Base-by-base conservation (phyloP, 2,329 filamentous ascomycete species). In the Geosmithia flava region DNA sequence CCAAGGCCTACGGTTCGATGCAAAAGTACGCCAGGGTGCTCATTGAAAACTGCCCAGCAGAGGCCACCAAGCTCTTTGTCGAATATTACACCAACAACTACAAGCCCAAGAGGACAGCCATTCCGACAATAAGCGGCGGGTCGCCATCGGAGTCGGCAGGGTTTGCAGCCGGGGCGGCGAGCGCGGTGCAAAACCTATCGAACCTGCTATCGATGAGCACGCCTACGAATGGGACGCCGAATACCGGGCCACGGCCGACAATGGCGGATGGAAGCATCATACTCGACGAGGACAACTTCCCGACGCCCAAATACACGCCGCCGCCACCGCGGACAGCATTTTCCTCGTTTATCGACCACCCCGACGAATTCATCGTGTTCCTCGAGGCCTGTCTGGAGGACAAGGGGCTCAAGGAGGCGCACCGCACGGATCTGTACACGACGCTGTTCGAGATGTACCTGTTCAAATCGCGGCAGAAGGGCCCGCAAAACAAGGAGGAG, bases 401-500 rank as follows among this genome's bases (percentile, higher is more conserved):
- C 50, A 72, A 81, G 19, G 75, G 77, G 20, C 65, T 95, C n/a
- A 80, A 80, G 19, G 74, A 85, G 37, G 75, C 80, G 8, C 86
- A 96, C 60, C 85, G 81, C 53, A 78, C 83, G 1, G 94, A 98
- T 62, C 74, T 98, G 16, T 93, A 93, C 59, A 97, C 91, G 0
- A 96, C 94, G 0, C 65, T 98, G 15, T 97, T 98, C 59, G 94
- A 98, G 64, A 97, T 98, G 85, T 98, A 97, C 60, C 71, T 98
- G 8, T 86, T 95, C 63, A 93, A 89, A 56, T 86, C 91, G 20
- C 85, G 81, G 50, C 79, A 83, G 50, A 83, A 83, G 58, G 86
- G 82, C 57, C 82, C 82, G 10, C 70, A 72, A 44, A 64, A 63
- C 52, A 81, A 83, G 53, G 78, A 85, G 55, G 78, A 84, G 53